Conservation (phyloP, 768 basidiomycete species). For the Boletus rubescentipes region DNA sequence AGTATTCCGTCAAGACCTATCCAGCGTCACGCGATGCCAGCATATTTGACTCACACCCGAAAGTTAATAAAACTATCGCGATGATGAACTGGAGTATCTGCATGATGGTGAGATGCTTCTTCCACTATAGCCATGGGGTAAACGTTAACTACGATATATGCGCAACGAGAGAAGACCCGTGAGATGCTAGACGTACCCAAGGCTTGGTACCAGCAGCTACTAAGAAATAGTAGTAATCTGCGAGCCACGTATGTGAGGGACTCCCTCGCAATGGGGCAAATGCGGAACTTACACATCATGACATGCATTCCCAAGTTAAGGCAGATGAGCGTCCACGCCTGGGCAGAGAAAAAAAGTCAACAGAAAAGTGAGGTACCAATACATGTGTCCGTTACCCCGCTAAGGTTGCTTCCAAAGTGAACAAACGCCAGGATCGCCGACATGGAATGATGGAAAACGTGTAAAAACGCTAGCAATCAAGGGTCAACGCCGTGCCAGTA, state of each 20-base stretch:
- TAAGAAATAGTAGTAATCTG: conserved; percentile 99
- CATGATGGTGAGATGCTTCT: conserved; percentile 25
- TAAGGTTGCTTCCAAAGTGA: conserved; percentile 85
- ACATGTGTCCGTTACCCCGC: conserved; percentile 52
- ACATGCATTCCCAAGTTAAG: too few species aligned
- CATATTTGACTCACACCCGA: conserved; percentile 20
- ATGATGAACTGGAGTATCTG: conserved; percentile 30
- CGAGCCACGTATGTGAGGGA: neutral
- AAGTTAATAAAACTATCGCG: conserved; percentile 19
- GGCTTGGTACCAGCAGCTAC: conserved; percentile 60
- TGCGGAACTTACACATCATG: conserved; percentile 77
- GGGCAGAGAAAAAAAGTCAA: conserved; percentile 6
- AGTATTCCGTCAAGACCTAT: neutral
- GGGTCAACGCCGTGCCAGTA: neutral
- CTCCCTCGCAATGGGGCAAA: neutral
- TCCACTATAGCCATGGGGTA: neutral
- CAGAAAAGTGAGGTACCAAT: neutral
- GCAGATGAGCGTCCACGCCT: conserved; percentile 96
- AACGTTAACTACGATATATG: neutral
- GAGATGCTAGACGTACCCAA: conserved; percentile 18
- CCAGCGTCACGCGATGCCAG: neutral
- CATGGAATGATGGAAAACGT: too few species aligned
- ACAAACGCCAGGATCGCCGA: conserved; percentile 91
- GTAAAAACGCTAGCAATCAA: conserved; percentile 65
- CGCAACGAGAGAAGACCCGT: neutral